Evolutionary conservation across 306 rosid species (phyloP).

Genomic region (Trifolium pratense): DNA sequence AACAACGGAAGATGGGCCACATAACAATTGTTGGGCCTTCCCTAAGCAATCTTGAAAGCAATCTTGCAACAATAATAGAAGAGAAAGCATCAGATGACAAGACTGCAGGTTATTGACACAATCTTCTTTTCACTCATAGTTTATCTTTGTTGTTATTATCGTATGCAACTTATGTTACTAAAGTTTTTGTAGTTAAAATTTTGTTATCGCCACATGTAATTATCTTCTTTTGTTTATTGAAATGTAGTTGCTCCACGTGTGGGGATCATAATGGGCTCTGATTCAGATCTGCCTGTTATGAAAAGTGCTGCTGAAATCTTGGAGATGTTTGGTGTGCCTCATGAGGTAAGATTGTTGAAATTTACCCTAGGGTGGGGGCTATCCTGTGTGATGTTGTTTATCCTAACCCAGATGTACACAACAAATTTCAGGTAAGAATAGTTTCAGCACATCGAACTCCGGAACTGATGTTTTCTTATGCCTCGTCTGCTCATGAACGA

Average conservation of each 20-base stretch:
- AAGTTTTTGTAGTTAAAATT: conserved; percentile 25
- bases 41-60: conserved; percentile 56
- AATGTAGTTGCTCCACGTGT: conserved; percentile 67
- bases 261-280: conserved; percentile 96
- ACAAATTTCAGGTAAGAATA: conserved; percentile 68
- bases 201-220: conserved; percentile 19
- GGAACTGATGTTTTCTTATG: conserved; percentile 78
- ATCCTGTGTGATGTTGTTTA: conserved; percentile 9
- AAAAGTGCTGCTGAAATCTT: conserved; percentile 84
- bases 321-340: conserved; percentile 68
- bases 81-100: conserved; percentile 51
- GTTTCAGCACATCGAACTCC: conserved; percentile 96
- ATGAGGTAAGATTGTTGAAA: conserved; percentile 59
- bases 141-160: conserved; percentile 26
- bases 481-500: conserved; percentile 67
- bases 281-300: conserved; percentile 94
- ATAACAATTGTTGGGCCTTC: conserved; percentile 84
- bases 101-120: conserved; percentile 49
- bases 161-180: conserved; percentile 52
- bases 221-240: conserved; percentile 34
- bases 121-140: conserved; percentile 19
- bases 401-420: neutral
- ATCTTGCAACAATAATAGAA: conserved; percentile 51
- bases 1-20: conserved; percentile 94
- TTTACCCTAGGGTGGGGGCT: neutral